Base-by-base conservation (phyloP, 2,329 filamentous ascomycete species). In the Colletotrichum sp. region DNA sequence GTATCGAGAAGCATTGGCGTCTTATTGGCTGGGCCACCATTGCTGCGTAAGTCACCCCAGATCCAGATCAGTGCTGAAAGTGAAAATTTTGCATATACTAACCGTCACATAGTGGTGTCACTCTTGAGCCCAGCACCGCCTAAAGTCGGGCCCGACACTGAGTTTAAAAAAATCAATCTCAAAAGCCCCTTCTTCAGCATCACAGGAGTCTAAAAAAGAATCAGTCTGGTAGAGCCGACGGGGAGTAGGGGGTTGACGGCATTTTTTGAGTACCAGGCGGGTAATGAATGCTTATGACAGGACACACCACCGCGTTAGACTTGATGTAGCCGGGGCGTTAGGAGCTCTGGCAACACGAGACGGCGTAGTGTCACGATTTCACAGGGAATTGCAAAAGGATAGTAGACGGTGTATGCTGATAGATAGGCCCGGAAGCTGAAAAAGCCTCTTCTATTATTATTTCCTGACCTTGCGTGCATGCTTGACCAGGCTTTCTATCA, bases 1-100 rank as follows among this genome's bases (percentile, higher is more conserved):
- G 97, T 92, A 98, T 98, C 81, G 97, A 99, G 87, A 98, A 98
- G 92, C 96, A 98, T 87, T 98, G 96, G 96, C 94, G 95, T 87
- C 89, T 97, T 82, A 97, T 98, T 80, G 95, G 95, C 79, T 97
- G 95, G 95, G 94, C 94, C 74, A 95, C 94, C 77, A 95, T 95
- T 82, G 92, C 93, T 79, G 89, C 89, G 89, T 90, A 87, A 87
- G 89, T 87, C 75, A 24, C 27, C n/a, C 66, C 31, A 24, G 11
- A 43, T 16, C 18, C 29, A 24, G 11, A 43, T 16, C n/a, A 62
- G 55, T 38, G 31, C n/a, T 36, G 11, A 24, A 47, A 34, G 16
- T 18, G 11, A 33, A 13, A 43, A 27, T 27, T 3, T 65, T 8
- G 16, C 16, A 27, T 70, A 77, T 74, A 78, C 79, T 81, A 75